Base-by-base conservation (phyloP, 2,329 filamentous ascomycete genomes). In the Aphanocladium album region DNA sequence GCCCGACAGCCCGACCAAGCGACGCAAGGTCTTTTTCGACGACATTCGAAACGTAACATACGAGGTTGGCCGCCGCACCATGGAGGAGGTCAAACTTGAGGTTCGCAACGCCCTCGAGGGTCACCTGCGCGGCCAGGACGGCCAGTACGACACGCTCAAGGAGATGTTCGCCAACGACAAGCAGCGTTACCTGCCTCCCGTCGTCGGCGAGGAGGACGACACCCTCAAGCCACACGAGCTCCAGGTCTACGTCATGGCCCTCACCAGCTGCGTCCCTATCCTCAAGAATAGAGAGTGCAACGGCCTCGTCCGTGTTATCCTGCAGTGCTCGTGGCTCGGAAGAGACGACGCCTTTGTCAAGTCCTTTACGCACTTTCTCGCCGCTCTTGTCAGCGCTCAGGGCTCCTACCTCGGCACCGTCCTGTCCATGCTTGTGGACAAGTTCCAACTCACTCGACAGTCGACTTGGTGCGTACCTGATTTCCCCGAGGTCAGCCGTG, bases 311-410 rank as follows among this genome's bases (percentile, higher is more conserved):
- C 79, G 79, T 65, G 79, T 77, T 55, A 77, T 89, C 9, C 74
- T 89, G n/a, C 75, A 78, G 57, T 86, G 82, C 69, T 81, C 83
- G 37, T 89, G 87, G 87, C 76, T 88, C 39, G 86, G 84, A 11
- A 81, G 85, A 60, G 85, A 88, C 63, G 82, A 85, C 30, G 77
- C 80, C 39, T 91, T 91, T 69, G 80, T 86, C 60, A 83, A 84
- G 66, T 83, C 85, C 56, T 92, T 90, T 70, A 80, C 83, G 60
- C 81, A 86, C 67, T 89, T 91, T 66, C 75, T 91, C 25, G 83
- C 84, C 19, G 85, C 87, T 41, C 77, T 99, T 50, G 86, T 92
- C 57, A 96, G 90, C 62, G 89, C 92, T 0, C 91, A 97, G 69
- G 88, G 90, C 49, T 87, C 85, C 16, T 96, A 91, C 73, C 83